Percentiles rank a stretch among this genome's conserved stretches.
These are phyloP conservation scores for Paramecium sexaurelia DNA, from an alignment of 73 alveolate species.

Conservation along the genomic window DNA sequence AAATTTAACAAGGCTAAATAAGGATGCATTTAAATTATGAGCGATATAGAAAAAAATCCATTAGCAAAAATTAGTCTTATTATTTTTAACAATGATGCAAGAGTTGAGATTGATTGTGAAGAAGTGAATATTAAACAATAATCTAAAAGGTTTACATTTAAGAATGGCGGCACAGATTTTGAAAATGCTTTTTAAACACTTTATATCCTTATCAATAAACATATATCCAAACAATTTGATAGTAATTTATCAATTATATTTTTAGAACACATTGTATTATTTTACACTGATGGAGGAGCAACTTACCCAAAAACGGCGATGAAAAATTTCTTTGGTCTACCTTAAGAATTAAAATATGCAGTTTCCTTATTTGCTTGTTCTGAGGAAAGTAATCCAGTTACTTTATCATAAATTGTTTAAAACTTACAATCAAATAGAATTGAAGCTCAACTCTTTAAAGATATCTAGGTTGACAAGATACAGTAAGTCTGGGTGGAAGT, in stretches of 20 bases:
- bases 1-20: background rate
- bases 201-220: too few relatives aligned
- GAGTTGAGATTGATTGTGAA: background rate
- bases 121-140: background rate
- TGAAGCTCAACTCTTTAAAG: too few relatives aligned
- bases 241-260: background rate
- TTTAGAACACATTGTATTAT: background rate
- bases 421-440: too few relatives aligned
- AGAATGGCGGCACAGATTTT: background rate
- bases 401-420: too few relatives aligned
- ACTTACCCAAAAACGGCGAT: background rate
- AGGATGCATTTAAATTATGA: background rate
- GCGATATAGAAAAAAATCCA: background rate
- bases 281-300: background rate
- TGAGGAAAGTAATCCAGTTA: too few relatives aligned
- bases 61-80: background rate
- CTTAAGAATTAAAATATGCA: too few relatives aligned
- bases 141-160: background rate
- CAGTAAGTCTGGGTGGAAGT: too few relatives aligned
- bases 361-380: too few relatives aligned
- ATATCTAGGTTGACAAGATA: too few relatives aligned
- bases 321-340: background rate
- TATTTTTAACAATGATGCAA: background rate
- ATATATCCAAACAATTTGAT: too few relatives aligned
- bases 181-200: background rate